These are phyloP conservation scores for Uncinocarpus reesii DNA, from an alignment of 2,329 filamentous ascomycete genomes.

Conservation along the genomic window DNA sequence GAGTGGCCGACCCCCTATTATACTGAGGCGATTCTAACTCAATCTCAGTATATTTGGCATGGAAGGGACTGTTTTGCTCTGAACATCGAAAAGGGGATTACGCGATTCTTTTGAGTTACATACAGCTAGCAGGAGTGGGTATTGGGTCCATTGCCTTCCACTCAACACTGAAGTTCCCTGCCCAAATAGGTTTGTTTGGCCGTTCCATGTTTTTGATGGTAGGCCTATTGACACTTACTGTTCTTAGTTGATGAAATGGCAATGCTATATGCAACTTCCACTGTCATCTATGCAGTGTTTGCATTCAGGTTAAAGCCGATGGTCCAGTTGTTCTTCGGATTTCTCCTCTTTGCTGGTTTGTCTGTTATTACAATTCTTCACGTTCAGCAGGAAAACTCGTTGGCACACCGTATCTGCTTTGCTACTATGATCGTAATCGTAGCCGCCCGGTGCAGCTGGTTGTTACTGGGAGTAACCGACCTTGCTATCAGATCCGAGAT, in stretches of 20 bases:
- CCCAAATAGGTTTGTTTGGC: not conserved
- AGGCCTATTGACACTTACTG: not conserved
- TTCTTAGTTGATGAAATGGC: conserved; percentile 3
- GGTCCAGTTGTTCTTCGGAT: not conserved
- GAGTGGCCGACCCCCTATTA: not conserved
- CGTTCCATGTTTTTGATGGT: not conserved
- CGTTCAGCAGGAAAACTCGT: not conserved
- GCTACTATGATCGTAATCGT: not conserved
- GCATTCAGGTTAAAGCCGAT: not conserved
- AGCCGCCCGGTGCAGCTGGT: not conserved
- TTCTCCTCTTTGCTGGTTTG: not conserved
- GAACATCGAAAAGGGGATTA: not conserved
- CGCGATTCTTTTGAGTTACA: conserved; percentile 1
- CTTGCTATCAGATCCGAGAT: not conserved
- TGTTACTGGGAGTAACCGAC: not conserved
- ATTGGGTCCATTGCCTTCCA: conserved; percentile 2
- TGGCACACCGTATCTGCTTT: conserved; percentile 5
- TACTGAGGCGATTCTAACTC: not conserved
- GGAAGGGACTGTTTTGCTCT: conserved; percentile 1
- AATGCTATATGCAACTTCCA: conserved; percentile 3
- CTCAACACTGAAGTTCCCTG: conserved; percentile 1
- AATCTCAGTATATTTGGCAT: conserved; percentile 2
- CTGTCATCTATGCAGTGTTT: conserved; percentile 3
- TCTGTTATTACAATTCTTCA: not conserved
- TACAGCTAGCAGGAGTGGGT: not conserved